Evolutionary conservation across 805 yeast genomes (phyloP), one percentile per base, ranked within the genome.

Genomic region (Saccharomyces kudriavzevii): DNA sequence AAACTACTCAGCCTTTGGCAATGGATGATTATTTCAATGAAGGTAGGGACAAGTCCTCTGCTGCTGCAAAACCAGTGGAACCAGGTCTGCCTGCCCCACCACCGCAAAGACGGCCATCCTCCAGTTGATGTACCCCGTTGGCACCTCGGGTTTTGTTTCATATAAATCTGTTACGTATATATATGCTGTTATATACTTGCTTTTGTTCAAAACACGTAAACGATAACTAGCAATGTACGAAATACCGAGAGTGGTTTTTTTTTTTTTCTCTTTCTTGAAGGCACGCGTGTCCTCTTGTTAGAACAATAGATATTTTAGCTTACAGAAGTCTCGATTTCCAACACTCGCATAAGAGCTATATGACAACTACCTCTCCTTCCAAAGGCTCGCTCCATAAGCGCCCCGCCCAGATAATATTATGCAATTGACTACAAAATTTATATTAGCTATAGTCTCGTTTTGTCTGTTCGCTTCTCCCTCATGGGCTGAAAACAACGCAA

Each of bases 401-500:
- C 9, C 43, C 24, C 43, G 24, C 43, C 8, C 24, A 35, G n/a
- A 35, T 35, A 35, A 13, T 14, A 14, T 24, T 17, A 35, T 35
- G 43, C 24, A 35, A 35, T 22, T 35, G 24, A 35, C 43, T 11
- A 35, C 43, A 35, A 17, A 24, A 17, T 35, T 35, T 20, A 35
- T 35, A 17, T 17, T 6, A 8, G 43, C 43, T 6, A 35, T 35
- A 35, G 43, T 35, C 43, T 35, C 43, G 11, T 5, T 35, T 20
- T 35, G 28, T 11, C 54, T 49, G 26, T 6, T 61, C 11, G 60
- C 65, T 20, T 58, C 61, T 6, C 27, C 54, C 47, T 60, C 57
- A 25, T 66, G 72, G 45, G 79, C 72, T 29, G 79, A 70, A 48
- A 68, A 66, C 26, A 80, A 78, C 11, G 90, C 91, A 49, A 69